Evolutionary conservation across 768 basidiomycete species (phyloP).

Genomic region (Russula griseocarnosa): DNA sequence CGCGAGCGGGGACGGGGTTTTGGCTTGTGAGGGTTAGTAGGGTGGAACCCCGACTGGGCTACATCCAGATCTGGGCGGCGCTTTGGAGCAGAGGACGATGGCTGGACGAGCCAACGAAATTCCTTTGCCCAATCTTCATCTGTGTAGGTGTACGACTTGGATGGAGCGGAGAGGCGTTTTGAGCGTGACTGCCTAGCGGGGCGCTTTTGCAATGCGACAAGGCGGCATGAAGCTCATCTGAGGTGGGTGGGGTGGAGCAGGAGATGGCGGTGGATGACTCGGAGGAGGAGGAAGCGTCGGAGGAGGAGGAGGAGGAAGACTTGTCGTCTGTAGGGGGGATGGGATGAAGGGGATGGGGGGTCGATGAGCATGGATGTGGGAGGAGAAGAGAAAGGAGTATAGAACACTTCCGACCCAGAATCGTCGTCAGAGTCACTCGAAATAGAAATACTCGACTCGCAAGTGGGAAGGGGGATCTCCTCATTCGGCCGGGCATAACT

Average conservation of each 20-base stretch:
- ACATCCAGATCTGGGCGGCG: constrained; percentile 18
- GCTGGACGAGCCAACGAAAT: constrained; percentile 55
- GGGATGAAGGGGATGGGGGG: constrained; percentile 1
- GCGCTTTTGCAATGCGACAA: constrained; percentile 9
- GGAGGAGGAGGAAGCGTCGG: constrained; percentile 21
- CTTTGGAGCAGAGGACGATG: constrained; percentile 30
- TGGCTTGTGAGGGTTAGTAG: constrained; percentile 1
- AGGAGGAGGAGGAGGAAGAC: constrained; percentile 21
- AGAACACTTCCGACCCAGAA: constrained; percentile 15
- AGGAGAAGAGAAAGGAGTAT: constrained; percentile 28
- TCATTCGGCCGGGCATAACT: not conserved
- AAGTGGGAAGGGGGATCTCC: not conserved
- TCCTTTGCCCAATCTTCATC: constrained; percentile 67
- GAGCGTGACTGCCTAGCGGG: not conserved
- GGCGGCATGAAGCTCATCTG: constrained; percentile 21
- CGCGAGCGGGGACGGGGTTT: constrained; percentile 27
- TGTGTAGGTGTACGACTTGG: constrained; percentile 38
- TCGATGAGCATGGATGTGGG: constrained; percentile 24
- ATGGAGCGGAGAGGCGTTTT: constrained; percentile 7
- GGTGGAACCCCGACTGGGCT: constrained; percentile 1
- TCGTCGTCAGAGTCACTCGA: constrained; percentile 18
- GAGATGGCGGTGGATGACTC: constrained; percentile 5
- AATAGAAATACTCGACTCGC: not conserved
- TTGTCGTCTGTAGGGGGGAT: constrained; percentile 8
- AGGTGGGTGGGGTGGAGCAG: constrained; percentile 27